phyloP scores from a whole-genome alignment of 495 filamentous ascomycete genomes.

The Neurospora pannonica region DNA sequence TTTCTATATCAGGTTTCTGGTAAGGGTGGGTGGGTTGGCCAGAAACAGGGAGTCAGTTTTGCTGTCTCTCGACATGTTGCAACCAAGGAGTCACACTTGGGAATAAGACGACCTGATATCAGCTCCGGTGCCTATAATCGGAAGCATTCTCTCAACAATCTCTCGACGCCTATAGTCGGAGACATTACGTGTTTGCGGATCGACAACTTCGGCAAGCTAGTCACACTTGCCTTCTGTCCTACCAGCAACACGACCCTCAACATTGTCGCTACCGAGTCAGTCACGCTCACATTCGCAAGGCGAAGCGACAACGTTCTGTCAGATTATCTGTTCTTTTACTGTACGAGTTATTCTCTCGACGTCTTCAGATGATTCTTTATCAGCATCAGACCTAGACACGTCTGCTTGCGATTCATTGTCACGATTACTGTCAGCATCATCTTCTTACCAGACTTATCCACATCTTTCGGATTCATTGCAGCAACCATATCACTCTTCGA shows the following conservation, averaged over 20 bases:
- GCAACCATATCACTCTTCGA: not conserved
- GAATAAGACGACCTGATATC: not conserved
- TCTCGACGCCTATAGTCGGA: not conserved
- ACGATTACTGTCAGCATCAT: not conserved
- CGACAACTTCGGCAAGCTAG: not conserved
- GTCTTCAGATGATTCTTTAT: not conserved
- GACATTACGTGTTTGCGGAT: not conserved
- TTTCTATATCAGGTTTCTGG: not conserved
- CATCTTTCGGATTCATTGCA: not conserved
- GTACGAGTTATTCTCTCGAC: not conserved
- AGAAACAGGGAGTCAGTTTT: not conserved
- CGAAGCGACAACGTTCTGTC: not conserved
- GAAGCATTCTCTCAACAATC: not conserved
- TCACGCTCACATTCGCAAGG: not conserved
- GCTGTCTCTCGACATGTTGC: not conserved
- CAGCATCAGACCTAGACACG: not conserved
- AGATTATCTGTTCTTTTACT: not conserved
- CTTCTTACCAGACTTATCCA: not conserved
- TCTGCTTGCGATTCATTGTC: not conserved
- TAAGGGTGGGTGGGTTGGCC: not conserved
- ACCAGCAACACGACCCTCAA: not conserved
- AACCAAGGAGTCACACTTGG: not conserved
- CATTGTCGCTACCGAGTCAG: not conserved
- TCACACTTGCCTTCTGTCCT: not conserved
- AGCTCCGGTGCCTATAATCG: not conserved